Evolutionary conservation across 1,139 yeast species (phyloP), one percentile per base, ranked within the genome.

Genomic region (Zhuliangozyma blackwelliae): DNA sequence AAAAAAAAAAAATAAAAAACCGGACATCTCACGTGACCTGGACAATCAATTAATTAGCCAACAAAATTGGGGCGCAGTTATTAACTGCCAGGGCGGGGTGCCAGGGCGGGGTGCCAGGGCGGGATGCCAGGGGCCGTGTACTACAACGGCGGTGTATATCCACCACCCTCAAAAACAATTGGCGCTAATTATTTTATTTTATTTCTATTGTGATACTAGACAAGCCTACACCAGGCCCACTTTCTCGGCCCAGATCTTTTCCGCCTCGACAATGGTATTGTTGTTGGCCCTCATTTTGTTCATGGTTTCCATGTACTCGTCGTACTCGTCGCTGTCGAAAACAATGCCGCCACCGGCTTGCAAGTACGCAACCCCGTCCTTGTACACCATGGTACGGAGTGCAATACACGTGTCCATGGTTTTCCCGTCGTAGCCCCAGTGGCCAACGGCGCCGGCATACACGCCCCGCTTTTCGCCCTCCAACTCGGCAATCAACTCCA

Each of bases 341-440:
- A 92, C 98, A 58, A 92, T 92, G 41, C 98, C 98, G 37, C 98
- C 98, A 48, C 98, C 98, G 2, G 98, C 97, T 68, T 92, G 98
- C 49, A 92, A 72, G 54, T 89, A 92, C 0, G 96, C 97, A 32
- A 77, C 70, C 13, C 94, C 94, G 49, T 90, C 88, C 57, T 92
- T 92, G 54, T 77, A 85, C 29, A 92, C 92, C 97, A 92, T 92
- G 1, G 98, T 92, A 64, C 98, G 77, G 50, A 92, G 70, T 0
- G 98, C 98, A 56, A 92, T 92, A 64, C 98, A 92, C 1, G 97
- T 92, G 56, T 92, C 95, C 97, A 92, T 92, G 22, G 89, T 76
- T 50, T 77, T 79, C 12, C 94, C 88, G 53, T 88, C 96, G 57
- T 89, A 92, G 1, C 96, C 90, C 96, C 97, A 92, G 59, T 86